A percentile compares a stretch with the other conserved stretches of the same genome.
phyloP scores from a whole-genome alignment of 345 rosid species.

The Euclidium syriacum region DNA sequence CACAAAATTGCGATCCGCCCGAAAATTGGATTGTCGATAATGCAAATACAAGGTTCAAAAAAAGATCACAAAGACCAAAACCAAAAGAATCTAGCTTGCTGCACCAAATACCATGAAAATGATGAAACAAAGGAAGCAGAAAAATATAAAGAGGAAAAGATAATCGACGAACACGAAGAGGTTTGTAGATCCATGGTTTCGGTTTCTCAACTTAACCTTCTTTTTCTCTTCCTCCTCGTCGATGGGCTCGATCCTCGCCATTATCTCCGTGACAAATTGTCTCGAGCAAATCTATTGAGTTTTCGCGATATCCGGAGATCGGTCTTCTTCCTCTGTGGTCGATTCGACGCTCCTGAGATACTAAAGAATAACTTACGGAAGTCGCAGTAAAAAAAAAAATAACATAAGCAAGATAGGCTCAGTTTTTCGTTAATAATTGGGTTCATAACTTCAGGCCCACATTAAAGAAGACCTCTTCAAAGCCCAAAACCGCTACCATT shows the following conservation, averaged over 20 bases:
- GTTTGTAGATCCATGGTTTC: conserved; percentile 59
- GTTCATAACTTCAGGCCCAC: neutral
- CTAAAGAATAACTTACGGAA: no score
- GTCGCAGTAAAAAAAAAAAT: no score
- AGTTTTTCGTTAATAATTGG: neutral
- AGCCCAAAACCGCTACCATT: neutral
- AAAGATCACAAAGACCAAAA: conserved; percentile 40
- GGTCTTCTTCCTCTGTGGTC: neutral
- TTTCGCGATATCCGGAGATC: conserved; percentile 9
- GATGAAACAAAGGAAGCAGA: conserved; percentile 59
- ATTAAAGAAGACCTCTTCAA: neutral
- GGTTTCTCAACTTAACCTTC: conserved; percentile 32
- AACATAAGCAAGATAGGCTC: neutral
- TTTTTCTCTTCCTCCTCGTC: conserved; percentile 8
- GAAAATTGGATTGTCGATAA: conserved; percentile 25
- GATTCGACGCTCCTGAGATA: neutral
- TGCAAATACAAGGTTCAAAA: conserved; percentile 40
- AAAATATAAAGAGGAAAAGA: conserved; percentile 61
- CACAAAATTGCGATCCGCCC: neutral
- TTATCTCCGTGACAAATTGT: neutral
- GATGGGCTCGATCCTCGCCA: conserved; percentile 21
- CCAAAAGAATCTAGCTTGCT: conserved; percentile 26
- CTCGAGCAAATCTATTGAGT: neutral
- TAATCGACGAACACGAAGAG: conserved; percentile 71
- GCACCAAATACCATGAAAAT: conserved; percentile 44